These are phyloP conservation scores for Craterostigma plantagineum DNA, from an alignment of 257 asterid genomes.

Conservation along the genomic window DNA sequence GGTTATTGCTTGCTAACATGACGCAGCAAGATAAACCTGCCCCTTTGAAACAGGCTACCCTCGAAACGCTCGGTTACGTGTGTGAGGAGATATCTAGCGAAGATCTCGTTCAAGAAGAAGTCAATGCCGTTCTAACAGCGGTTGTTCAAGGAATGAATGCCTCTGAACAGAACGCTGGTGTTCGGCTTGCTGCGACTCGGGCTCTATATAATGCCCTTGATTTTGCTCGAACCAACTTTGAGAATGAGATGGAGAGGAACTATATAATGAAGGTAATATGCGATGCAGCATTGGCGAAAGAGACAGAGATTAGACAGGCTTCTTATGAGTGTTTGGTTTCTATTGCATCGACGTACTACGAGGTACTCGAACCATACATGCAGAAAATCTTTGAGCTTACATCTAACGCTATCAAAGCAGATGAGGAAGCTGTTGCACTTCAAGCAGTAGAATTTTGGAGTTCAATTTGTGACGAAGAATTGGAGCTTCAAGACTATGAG, in stretches of 20 bases:
- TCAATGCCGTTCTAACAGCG: slow-evolving; percentile 64
- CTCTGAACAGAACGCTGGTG: slow-evolving; percentile 39
- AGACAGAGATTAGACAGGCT: slow-evolving; percentile 60
- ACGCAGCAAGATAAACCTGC: slow-evolving; percentile 45
- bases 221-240: slow-evolving; percentile 81
- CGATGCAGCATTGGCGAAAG: slow-evolving; percentile 59
- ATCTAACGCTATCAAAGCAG: slow-evolving; percentile 64
- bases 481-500: slow-evolving; percentile 58
- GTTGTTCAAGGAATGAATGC: slow-evolving; percentile 76
- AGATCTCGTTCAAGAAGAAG: slow-evolving; percentile 71
- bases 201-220: slow-evolving; percentile 80
- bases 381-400: slow-evolving; percentile 59
- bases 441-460: slow-evolving; percentile 94
- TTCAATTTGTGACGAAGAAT: slow-evolving; percentile 77
- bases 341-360: slow-evolving; percentile 66
- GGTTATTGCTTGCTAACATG: slow-evolving; percentile 50
- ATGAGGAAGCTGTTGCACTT: slow-evolving; percentile 70
- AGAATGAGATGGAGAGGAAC: slow-evolving; percentile 68
- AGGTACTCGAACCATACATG: slow-evolving; percentile 65
- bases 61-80: slow-evolving; percentile 75
- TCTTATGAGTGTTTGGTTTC: slow-evolving; percentile 81
- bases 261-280: slow-evolving; percentile 75
- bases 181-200: slow-evolving; percentile 69
- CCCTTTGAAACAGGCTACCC: slow-evolving; percentile 53
- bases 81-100: slow-evolving; percentile 75